phyloP scores from a whole-genome alignment of 768 basidiomycete genomes.

The Lactarius tabidus region DNA sequence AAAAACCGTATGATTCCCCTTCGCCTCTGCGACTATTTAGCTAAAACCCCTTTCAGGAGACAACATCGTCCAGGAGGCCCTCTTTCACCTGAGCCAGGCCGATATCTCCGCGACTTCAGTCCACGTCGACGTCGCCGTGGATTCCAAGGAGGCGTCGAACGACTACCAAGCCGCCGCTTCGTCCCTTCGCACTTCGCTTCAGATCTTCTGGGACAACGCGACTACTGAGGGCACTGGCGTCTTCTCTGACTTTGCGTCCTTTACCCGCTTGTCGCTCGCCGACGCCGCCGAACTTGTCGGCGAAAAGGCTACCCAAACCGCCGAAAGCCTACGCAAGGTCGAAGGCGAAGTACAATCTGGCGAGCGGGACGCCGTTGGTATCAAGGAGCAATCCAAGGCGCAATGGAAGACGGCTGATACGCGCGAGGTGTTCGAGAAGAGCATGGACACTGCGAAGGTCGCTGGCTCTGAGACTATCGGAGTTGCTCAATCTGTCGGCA shows the following conservation, averaged over 20 bases:
- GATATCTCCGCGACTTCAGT: slow-evolving; percentile 43
- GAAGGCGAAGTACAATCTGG: slow-evolving; percentile 60
- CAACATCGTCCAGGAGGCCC: slow-evolving; percentile 57
- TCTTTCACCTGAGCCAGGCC: slow-evolving; percentile 60
- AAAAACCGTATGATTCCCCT: slow-evolving; percentile 50
- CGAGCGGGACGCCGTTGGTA: slow-evolving; percentile 52
- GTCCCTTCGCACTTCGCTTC: slow-evolving; percentile 48
- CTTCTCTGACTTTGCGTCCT: slow-evolving; percentile 60
- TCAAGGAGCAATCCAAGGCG: slow-evolving; percentile 48
- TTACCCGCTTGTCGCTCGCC: slow-evolving; percentile 58
- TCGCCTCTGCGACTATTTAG: background rate
- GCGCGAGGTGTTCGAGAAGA: slow-evolving; percentile 56
- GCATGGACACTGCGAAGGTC: slow-evolving; percentile 61
- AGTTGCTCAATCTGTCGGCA: slow-evolving; percentile 34
- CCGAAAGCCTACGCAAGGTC: slow-evolving; percentile 48
- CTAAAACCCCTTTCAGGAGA: slow-evolving; percentile 43
- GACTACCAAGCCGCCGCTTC: slow-evolving; percentile 50
- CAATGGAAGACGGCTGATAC: slow-evolving; percentile 40
- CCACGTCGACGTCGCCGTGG: slow-evolving; percentile 30
- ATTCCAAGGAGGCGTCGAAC: slow-evolving; percentile 43
- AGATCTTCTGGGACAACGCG: slow-evolving; percentile 50
- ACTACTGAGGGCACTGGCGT: slow-evolving; percentile 51
- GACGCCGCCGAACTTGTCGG: slow-evolving; percentile 62
- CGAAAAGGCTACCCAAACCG: slow-evolving; percentile 45
- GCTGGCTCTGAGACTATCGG: slow-evolving; percentile 52